Evolutionary conservation across 768 basidiomycete species (phyloP), one percentile per base, ranked within the genome.

Genomic region (Mycena rosella): DNA sequence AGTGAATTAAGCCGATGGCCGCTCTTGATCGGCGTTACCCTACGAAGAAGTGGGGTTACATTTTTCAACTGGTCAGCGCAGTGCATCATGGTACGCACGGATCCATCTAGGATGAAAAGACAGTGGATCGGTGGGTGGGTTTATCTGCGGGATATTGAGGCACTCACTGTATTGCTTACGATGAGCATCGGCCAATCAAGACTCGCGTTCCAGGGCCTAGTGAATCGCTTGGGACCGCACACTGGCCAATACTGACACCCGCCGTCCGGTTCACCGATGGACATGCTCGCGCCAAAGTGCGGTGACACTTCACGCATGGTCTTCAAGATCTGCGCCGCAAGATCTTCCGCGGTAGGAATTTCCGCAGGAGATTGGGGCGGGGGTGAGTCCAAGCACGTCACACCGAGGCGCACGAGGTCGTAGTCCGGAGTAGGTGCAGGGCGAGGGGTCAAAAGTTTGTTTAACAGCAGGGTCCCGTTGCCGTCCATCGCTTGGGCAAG

Each of bases 151-250:
- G 6, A 26, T 5, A 11, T 13, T 10, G 45, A 15, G 26, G 5
- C 32, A 60, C 59, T 6, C 1, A 67, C 65, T 36, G 75, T 74
- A 63, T 78, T 78, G 63, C 75, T 78, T 18, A 75, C 60, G 55
- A 78, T 73, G 58, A 77, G 51, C 71, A 78, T 74, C 40, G 75
- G 75, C 56, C 67, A 72, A 42, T 71, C 65, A 22, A 78, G 55
- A 18, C 45, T 77, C 49, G 73, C 71, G 57, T 78, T 77, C 76
- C 77, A 78, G 44, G 77, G 77, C 15, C 77, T 76, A 1, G 27
- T 45, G 48, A 77, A 78, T 22, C 75, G 47, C 66, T 78, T 74
- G 7, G 74, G 74, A 2, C 73, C 70, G 15, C 47, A 45, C 38
- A 70, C 73, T 30, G 65, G 69, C 75, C 75, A 76, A 49, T 72